phyloP scores from a whole-genome alignment of 106 monocot species.

The Acorus gramineus region DNA sequence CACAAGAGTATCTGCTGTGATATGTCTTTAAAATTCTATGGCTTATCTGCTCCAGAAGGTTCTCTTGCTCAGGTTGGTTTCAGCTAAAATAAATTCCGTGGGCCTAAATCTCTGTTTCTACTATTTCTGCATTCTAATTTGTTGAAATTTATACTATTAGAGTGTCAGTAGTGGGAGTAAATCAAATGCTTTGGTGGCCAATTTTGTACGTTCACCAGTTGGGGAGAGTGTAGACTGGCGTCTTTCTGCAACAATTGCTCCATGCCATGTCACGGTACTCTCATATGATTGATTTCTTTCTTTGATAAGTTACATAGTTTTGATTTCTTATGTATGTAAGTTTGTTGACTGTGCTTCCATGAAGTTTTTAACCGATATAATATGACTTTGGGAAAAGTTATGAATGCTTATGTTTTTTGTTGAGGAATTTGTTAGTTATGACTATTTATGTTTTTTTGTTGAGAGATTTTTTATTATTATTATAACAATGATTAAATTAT shows the following conservation, averaged over 20 bases:
- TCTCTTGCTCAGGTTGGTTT: constrained; percentile 70
- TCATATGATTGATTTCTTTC: background rate
- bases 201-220: constrained; percentile 71
- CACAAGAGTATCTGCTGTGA: constrained; percentile 74
- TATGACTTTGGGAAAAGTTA: too few species aligned
- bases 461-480: too few species aligned
- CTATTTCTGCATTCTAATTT: background rate
- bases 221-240: constrained; percentile 82
- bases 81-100: too few species aligned
- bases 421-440: too few species aligned
- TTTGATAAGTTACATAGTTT: background rate
- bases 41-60: constrained; percentile 92
- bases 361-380: too few species aligned
- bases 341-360: background rate
- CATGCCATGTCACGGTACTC: constrained; percentile 91
- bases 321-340: background rate
- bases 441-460: too few species aligned
- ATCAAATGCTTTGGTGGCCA: constrained; percentile 72
- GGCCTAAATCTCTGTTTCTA: background rate
- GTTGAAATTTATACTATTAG: constrained; percentile 21
- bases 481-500: too few species aligned
- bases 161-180: constrained; percentile 80
- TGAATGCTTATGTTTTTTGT: too few species aligned
- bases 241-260: constrained; percentile 83
- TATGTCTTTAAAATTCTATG: constrained; percentile 67